Percentiles rank a stretch among this genome's conserved stretches.
phyloP scores from a whole-genome alignment of 306 rosid species.

The Psophocarpus tetragonolobus region DNA sequence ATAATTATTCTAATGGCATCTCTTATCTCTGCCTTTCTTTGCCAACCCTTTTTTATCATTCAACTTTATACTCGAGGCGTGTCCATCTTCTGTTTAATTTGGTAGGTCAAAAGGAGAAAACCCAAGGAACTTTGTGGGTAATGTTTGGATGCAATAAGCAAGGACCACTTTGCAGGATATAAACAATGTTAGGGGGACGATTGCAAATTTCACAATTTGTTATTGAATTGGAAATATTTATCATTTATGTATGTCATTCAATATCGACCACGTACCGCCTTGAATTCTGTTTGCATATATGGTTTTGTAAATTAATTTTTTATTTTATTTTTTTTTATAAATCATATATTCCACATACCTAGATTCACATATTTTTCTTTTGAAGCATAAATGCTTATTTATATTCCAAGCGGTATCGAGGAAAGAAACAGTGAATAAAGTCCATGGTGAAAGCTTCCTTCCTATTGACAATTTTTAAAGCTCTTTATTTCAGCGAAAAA shows the following conservation, averaged over 20 bases:
- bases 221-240: conserved; percentile 1
- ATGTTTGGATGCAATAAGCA: conserved; percentile 27
- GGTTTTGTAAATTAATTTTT: not conserved
- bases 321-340: not conserved
- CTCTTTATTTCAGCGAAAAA: not conserved
- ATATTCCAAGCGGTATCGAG: not conserved
- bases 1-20: conserved; percentile 64
- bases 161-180: conserved; percentile 26
- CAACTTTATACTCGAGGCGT: conserved; percentile 44
- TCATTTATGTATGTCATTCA: conserved; percentile 10
- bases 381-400: conserved; percentile 29
- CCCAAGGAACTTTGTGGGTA: conserved; percentile 40
- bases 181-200: conserved; percentile 6
- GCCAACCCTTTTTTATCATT: not conserved
- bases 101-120: conserved; percentile 41
- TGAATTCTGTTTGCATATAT: not conserved
- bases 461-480: not conserved
- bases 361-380: conserved; percentile 32
- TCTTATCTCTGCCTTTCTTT: conserved; percentile 63
- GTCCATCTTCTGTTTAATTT: conserved; percentile 32
- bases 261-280: conserved; percentile 29
- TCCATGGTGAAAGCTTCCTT: conserved; percentile 30
- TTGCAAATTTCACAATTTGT: conserved; percentile 10
- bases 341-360: not conserved
- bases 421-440: not conserved